phyloP scores from a whole-genome alignment of 164 flowering plant genomes.

The Magnolia kwangsiensis region DNA sequence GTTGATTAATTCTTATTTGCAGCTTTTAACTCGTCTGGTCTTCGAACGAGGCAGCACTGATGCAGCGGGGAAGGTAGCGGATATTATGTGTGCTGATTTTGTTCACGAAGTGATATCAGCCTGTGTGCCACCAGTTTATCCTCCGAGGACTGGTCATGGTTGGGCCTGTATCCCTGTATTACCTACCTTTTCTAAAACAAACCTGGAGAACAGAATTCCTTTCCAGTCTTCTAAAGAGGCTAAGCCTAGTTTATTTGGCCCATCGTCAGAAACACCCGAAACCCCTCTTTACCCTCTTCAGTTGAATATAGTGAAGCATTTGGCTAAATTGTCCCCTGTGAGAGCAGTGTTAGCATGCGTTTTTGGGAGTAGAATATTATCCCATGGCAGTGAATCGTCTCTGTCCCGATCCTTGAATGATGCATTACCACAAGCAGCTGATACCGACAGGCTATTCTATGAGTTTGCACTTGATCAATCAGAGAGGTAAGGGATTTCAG shows the following conservation, averaged over 20 bases:
- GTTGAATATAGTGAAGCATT: constrained; percentile 81
- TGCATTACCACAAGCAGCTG: constrained; percentile 53
- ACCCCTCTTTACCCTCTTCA: constrained; percentile 77
- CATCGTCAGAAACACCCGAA: constrained; percentile 55
- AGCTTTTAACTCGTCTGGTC: constrained; percentile 94
- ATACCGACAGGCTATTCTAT: constrained; percentile 76
- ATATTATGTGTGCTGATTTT: constrained; percentile 91
- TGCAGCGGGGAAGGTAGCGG: constrained; percentile 96
- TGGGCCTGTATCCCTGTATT: constrained; percentile 94
- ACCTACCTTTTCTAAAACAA: constrained; percentile 44
- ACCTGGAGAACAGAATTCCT: constrained; percentile 45
- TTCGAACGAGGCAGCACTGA: constrained; percentile 96
- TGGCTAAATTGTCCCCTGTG: constrained; percentile 88
- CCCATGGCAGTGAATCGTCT: constrained; percentile 53
- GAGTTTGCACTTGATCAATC: constrained; percentile 98
- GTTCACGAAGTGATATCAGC: constrained; percentile 97
- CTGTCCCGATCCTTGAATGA: constrained; percentile 49
- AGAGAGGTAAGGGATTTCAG: constrained; percentile 61
- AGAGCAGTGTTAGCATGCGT: constrained; percentile 93
- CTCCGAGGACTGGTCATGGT: constrained; percentile 88
- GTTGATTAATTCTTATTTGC: constrained; percentile 20
- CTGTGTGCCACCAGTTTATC: constrained; percentile 96
- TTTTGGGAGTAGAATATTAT: constrained; percentile 85
- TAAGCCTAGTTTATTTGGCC: constrained; percentile 49
- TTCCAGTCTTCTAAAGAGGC: constrained; percentile 60